Evolutionary conservation across 768 basidiomycete genomes (phyloP), one percentile per base, ranked within the genome.

Genomic region (Suillus clintonianus): DNA sequence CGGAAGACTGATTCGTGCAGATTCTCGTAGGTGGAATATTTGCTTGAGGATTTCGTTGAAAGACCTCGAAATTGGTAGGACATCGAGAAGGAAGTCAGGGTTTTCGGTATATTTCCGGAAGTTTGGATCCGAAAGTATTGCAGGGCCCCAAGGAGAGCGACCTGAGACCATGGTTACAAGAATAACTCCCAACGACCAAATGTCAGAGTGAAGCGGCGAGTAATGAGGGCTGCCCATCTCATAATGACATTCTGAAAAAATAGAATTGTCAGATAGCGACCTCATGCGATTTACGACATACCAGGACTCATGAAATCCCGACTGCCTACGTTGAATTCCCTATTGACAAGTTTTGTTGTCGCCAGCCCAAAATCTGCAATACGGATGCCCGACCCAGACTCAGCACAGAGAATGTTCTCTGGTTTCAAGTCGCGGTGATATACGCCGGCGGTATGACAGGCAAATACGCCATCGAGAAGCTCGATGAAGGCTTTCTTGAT

Each of bases 351-450:
- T 62, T 76, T 74, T 54, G 76, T 77, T 8, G 85, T 89, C 0
- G 86, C 83, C 50, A 93, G 78, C 14, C 94, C 93, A 81, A 94
- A 95, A 76, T 95, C 93, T 10, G 90, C 86, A 57, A 94, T 79
- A 62, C 81, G 82, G 41, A 93, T 79, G 64, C 78, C 75, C 47
- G 73, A 70, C 14, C 88, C 87, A 57, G 75, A 85, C 70, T 74
- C 76, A 64, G 73, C 83, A 70, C 85, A 87, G 42, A 95, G 77
- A 32, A 94, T 82, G 73, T 89, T 93, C 74, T 94, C 94, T 0
- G 92, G 93, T 75, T 95, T 95, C 70, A 96, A 83, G 69, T 95
- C 92, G 22, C 93, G 89, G 76, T 95, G 94, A 70, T 84, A 93
- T 64, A 95, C 85, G 9, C 87, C 85, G 45, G 80, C 79, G 42